Evolutionary conservation across 2,329 filamentous ascomycete genomes (phyloP).

Genomic region (Alternaria dauci): DNA sequence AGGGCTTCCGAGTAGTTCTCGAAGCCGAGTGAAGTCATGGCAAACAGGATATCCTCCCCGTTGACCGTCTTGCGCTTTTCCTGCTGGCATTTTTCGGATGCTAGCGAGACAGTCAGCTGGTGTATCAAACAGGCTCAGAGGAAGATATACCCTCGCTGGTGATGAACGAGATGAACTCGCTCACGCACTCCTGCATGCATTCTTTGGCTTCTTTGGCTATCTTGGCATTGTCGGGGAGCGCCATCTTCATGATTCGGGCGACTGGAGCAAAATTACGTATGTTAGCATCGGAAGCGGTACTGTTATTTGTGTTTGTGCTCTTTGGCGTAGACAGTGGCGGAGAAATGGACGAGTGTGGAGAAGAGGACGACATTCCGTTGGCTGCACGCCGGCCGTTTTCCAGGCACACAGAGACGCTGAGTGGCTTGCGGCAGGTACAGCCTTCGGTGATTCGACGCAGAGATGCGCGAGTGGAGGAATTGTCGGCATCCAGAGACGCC

Average conservation of each 20-base stretch:
- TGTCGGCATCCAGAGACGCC: slow-evolving; percentile 57
- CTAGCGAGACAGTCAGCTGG: slow-evolving; percentile 57
- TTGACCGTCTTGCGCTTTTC: slow-evolving; percentile 99
- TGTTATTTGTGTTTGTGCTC: slow-evolving; percentile 36
- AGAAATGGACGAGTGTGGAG: slow-evolving; percentile 49
- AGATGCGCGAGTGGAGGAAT: slow-evolving; percentile 58
- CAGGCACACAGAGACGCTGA: slow-evolving; percentile 39
- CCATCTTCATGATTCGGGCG: slow-evolving; percentile 98
- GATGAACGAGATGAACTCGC: slow-evolving; percentile 99
- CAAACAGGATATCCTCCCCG: slow-evolving; percentile 97
- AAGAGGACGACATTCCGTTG: slow-evolving; percentile 56
- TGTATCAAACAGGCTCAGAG: background rate
- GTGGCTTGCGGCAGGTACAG: slow-evolving; percentile 34
- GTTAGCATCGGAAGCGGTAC: slow-evolving; percentile 77
- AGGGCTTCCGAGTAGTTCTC: slow-evolving; percentile 98
- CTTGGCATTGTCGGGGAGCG: slow-evolving; percentile 96
- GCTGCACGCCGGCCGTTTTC: slow-evolving; percentile 52
- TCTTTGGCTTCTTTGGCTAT: slow-evolving; percentile 99
- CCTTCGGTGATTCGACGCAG: slow-evolving; percentile 57
- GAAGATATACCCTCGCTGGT: slow-evolving; percentile 87
- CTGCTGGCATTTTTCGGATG: slow-evolving; percentile 98
- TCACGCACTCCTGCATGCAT: slow-evolving; percentile 99
- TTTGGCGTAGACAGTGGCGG: slow-evolving; percentile 43
- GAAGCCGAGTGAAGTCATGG: slow-evolving; percentile 98
- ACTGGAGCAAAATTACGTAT: slow-evolving; percentile 95